phyloP scores from a whole-genome alignment of 1,139 yeast genomes.

The Taphrina sp. region DNA sequence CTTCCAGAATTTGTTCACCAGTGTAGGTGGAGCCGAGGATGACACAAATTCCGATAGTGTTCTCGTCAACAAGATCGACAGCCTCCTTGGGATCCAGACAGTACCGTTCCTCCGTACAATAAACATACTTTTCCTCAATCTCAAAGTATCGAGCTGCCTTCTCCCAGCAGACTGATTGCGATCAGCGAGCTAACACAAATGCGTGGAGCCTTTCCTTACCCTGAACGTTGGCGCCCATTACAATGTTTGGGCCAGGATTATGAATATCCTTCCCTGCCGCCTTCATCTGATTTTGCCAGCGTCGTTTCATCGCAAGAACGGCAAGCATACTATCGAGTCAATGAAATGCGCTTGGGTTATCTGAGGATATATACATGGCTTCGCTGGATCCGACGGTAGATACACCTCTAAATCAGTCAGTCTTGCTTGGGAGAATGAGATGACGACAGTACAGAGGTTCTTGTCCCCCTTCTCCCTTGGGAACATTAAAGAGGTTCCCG shows the following conservation, averaged over 20 bases:
- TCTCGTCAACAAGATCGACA: slow-evolving; percentile 71
- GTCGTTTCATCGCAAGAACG: slow-evolving; percentile 85
- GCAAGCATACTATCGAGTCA: no score
- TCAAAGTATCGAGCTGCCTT: slow-evolving; percentile 89
- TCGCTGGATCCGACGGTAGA: slow-evolving; percentile 94
- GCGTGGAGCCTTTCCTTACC: no score
- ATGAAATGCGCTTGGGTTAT: no score
- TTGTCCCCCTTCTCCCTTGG: slow-evolving; percentile 41
- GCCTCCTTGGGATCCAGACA: slow-evolving; percentile 61
- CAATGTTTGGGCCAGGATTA: slow-evolving; percentile 65
- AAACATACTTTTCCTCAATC: slow-evolving; percentile 75
- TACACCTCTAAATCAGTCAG: slow-evolving; percentile 62
- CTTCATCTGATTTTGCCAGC: slow-evolving; percentile 70
- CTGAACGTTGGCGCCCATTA: slow-evolving; percentile 92
- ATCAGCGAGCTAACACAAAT: no score
- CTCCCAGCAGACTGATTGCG: slow-evolving; percentile 56
- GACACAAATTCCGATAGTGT: slow-evolving; percentile 87
- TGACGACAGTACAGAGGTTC: slow-evolving; percentile 5
- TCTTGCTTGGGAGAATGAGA: slow-evolving; percentile 36
- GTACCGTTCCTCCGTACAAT: slow-evolving; percentile 62
- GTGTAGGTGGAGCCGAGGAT: slow-evolving; percentile 90
- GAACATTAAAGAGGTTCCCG: slow-evolving; percentile 76
- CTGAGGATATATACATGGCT: no score
- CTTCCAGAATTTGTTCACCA: no score
- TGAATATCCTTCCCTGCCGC: slow-evolving; percentile 59